phyloP scores from a whole-genome alignment of 2,329 filamentous ascomycete genomes.

The Colletotrichum sp. region DNA sequence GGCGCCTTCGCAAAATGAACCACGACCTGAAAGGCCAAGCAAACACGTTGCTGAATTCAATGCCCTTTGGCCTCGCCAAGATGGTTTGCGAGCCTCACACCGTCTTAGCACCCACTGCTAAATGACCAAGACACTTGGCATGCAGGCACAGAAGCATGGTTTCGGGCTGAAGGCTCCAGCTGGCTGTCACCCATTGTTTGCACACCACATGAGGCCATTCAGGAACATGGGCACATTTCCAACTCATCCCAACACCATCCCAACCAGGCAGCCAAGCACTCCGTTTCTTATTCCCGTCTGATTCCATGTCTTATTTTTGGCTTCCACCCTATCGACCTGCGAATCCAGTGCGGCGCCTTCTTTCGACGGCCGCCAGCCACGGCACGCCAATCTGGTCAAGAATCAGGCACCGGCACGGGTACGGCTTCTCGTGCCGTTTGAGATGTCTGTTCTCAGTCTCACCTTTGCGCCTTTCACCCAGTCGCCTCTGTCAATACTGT shows the following conservation, averaged over 20 bases:
- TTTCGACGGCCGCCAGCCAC: not conserved
- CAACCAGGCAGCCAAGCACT: not conserved
- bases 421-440: not conserved
- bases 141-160: not conserved
- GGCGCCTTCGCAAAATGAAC: not conserved
- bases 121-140: not conserved
- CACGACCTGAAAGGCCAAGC: not conserved
- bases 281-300: conserved; percentile 4
- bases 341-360: not conserved
- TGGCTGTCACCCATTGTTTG: not conserved
- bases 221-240: not conserved
- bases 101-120: not conserved
- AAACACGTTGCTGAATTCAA: too few relatives aligned
- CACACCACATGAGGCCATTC: not conserved
- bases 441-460: not conserved
- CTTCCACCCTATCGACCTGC: not conserved
- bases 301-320: not conserved
- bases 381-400: not conserved
- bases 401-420: not conserved
- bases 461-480: not conserved
- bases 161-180: not conserved
- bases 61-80: not conserved
- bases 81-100: not conserved
- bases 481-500: not conserved
- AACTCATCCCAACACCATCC: not conserved